Percentiles rank a stretch among this genome's conserved stretches.
phyloP scores from a whole-genome alignment of 768 basidiomycete genomes.

The Serendipita indica region DNA sequence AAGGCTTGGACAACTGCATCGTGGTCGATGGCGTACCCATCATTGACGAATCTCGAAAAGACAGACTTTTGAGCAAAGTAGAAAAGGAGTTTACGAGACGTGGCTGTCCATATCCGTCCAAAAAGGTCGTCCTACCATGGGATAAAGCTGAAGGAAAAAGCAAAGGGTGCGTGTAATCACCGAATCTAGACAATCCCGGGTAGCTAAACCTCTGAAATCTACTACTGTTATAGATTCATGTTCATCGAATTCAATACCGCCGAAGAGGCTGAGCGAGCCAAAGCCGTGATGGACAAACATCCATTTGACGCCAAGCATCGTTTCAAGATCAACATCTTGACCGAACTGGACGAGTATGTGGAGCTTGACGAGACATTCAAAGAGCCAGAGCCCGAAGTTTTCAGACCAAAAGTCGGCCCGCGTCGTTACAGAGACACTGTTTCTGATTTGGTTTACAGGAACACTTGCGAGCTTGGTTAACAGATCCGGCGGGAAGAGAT shows the following conservation, averaged over 20 bases:
- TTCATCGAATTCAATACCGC: conserved; percentile 65
- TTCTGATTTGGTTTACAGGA: conserved; percentile 37
- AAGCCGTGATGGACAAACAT: conserved; percentile 54
- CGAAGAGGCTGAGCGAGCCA: conserved; percentile 55
- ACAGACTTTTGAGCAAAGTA: conserved; percentile 66
- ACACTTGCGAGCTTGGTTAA: conserved; percentile 90
- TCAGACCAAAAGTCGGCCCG: conserved; percentile 49
- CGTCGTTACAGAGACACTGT: not conserved
- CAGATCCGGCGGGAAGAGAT: conserved; percentile 82
- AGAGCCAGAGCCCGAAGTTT: conserved; percentile 62
- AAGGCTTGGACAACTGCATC: conserved; percentile 79
- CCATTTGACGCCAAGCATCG: conserved; percentile 79
- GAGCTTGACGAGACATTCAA: conserved; percentile 62
- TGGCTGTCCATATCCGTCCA: conserved; percentile 59
- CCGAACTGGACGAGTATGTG: conserved; percentile 74
- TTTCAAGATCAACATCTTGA: conserved; percentile 74
- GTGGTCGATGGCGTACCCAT: conserved; percentile 87
- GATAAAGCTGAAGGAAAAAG: conserved; percentile 67
- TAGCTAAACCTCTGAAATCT: not conserved
- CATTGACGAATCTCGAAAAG: conserved; percentile 74
- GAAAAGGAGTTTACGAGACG: conserved; percentile 72
- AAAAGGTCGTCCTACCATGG: conserved; percentile 80
- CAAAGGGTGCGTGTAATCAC: conserved; percentile 55
- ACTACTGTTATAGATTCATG: conserved; percentile 39
- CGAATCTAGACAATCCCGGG: conserved; percentile 4